These are phyloP conservation scores for Friedmanniomyces endolithicus DNA, from an alignment of 495 filamentous ascomycete genomes.

Conservation along the genomic window DNA sequence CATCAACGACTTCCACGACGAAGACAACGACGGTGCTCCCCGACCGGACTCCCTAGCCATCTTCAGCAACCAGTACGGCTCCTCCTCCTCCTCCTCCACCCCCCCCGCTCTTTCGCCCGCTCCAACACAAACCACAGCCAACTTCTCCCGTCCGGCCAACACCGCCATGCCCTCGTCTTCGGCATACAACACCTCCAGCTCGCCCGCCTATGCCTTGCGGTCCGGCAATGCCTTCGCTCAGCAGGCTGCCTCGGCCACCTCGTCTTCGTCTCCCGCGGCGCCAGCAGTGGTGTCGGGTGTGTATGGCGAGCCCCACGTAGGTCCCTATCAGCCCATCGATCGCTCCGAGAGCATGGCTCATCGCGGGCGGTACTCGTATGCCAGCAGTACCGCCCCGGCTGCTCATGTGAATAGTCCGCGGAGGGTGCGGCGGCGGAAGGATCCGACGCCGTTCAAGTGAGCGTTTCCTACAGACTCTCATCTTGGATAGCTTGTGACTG, in stretches of 20 bases:
- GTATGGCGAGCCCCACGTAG: slow-evolving; percentile 20
- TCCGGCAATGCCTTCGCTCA: slow-evolving; percentile 35
- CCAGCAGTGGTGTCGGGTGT: slow-evolving; percentile 18
- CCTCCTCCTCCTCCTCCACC: slow-evolving; percentile 29
- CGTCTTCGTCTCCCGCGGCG: not conserved
- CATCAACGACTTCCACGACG: slow-evolving; percentile 54
- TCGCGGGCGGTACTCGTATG: slow-evolving; percentile 92
- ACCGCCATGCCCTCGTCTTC: slow-evolving; percentile 16
- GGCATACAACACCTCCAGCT: slow-evolving; percentile 4
- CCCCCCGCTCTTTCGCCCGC: slow-evolving; percentile 10
- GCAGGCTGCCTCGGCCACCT: slow-evolving; percentile 2
- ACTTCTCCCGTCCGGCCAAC: slow-evolving; percentile 17
- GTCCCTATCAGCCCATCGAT: slow-evolving; percentile 59
- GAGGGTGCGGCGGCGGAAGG: slow-evolving; percentile 83
- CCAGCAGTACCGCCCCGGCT: slow-evolving; percentile 70
- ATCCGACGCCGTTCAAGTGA: slow-evolving; percentile 97
- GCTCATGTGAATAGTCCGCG: slow-evolving; percentile 90
- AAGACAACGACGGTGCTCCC: slow-evolving; percentile 51
- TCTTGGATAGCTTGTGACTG: not conserved
- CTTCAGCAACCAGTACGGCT: slow-evolving; percentile 39
- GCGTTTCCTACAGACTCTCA: slow-evolving; percentile 31
- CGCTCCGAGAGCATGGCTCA: slow-evolving; percentile 91
- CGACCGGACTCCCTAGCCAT: slow-evolving; percentile 55
- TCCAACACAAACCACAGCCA: slow-evolving; percentile 1
- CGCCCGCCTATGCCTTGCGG: slow-evolving; percentile 21